A percentile compares a stretch with the other conserved stretches of the same genome.
Conservation (phyloP, 768 basidiomycete genomes). For the Auriscalpium microsporum region DNA sequence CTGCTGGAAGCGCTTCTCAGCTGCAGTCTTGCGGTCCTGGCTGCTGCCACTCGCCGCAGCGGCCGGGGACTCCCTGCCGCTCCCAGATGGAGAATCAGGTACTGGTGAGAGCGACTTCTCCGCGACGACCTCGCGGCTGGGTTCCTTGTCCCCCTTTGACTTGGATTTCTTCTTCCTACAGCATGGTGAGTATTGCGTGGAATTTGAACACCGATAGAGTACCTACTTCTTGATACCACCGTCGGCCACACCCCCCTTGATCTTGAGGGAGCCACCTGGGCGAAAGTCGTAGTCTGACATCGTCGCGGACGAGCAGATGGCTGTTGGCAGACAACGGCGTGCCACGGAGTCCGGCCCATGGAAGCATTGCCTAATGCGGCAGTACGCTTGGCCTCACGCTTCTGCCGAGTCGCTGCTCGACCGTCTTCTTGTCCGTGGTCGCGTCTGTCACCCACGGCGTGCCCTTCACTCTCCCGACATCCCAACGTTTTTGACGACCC, state of each 20-base stretch:
- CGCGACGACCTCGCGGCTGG: conserved; percentile 28
- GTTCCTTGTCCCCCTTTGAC: conserved; percentile 34
- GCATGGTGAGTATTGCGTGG: not conserved
- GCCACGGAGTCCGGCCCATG: not conserved
- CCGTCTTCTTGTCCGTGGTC: not conserved
- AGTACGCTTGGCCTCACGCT: not conserved
- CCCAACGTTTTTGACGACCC: not conserved
- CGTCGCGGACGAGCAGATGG: conserved; percentile 8
- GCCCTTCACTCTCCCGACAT: not conserved
- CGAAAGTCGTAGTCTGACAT: conserved; percentile 85
- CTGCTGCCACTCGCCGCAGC: conserved; percentile 33
- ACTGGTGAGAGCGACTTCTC: conserved; percentile 35
- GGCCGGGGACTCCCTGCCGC: conserved; percentile 54
- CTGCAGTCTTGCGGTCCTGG: conserved; percentile 65
- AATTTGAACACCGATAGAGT: not conserved
- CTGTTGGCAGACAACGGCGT: not conserved
- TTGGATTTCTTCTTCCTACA: conserved; percentile 83
- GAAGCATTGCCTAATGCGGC: not conserved
- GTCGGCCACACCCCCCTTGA: conserved; percentile 75
- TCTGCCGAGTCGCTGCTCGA: not conserved
- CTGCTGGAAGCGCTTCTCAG: conserved; percentile 83
- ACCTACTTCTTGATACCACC: conserved; percentile 80
- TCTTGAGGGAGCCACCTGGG: conserved; percentile 82
- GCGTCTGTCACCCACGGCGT: not conserved
- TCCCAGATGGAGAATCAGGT: conserved; percentile 42